Evolutionary conservation across 164 flowering plant species (phyloP).

Genomic region (Chimonanthus salicifolius): DNA sequence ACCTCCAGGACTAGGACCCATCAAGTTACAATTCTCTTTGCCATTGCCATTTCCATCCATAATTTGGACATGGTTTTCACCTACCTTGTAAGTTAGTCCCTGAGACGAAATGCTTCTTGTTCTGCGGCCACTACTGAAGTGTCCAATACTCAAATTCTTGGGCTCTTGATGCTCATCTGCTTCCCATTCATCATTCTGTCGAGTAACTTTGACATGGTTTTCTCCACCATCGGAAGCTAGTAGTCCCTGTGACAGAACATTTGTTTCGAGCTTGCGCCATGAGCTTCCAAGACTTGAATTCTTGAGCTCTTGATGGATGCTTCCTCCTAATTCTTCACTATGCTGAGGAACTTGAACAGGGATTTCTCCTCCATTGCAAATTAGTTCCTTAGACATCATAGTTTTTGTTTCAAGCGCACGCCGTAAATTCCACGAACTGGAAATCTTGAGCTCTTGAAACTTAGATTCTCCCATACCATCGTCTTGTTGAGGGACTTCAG

Average conservation of each 20-base stretch:
- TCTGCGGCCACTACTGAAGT: not conserved
- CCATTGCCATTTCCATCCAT: not conserved
- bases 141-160: not conserved
- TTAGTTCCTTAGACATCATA: not conserved
- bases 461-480: not conserved
- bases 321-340: not conserved
- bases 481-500: not conserved
- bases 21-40: slow-evolving; percentile 1
- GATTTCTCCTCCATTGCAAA: not conserved
- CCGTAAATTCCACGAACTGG: not conserved
- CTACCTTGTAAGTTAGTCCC: not conserved
- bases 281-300: not conserved
- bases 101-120: not conserved
- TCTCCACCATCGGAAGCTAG: not conserved
- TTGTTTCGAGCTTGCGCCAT: not conserved
- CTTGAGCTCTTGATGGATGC: slow-evolving; percentile 1
- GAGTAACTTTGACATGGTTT: not conserved
- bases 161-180: slow-evolving; percentile 2
- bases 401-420: not conserved
- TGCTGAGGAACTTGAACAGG: not conserved
- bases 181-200: not conserved
- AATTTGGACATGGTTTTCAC: not conserved
- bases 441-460: not conserved
- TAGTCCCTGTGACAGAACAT: not conserved
- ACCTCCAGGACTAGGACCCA: slow-evolving; percentile 24